Evolutionary conservation across 495 filamentous ascomycete species (phyloP).

Genomic region (Aspergillus olivimuriae): DNA sequence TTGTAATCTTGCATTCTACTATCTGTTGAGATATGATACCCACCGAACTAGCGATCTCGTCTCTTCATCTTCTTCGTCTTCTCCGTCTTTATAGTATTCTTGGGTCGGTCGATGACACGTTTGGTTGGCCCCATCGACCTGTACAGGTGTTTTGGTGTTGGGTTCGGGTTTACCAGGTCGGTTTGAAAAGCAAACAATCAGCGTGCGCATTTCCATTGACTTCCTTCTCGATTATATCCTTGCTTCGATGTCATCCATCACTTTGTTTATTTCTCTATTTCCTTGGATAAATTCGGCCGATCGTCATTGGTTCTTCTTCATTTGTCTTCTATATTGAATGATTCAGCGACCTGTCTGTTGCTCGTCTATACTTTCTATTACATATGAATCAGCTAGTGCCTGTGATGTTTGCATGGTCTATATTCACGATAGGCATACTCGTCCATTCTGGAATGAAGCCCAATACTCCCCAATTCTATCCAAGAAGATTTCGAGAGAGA

Average conservation of each 20-base stretch:
- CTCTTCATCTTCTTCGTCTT: too few species aligned
- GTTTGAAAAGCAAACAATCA: slow-evolving; percentile 5
- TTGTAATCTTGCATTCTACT: slow-evolving; percentile 23
- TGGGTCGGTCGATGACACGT: too few species aligned
- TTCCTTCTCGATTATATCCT: too few species aligned
- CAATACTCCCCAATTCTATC: too few species aligned
- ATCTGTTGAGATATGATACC: slow-evolving; percentile 23
- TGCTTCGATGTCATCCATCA: background rate
- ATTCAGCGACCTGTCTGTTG: background rate
- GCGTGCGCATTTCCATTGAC: background rate
- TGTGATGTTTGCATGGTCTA: too few species aligned
- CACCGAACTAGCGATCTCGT: too few species aligned
- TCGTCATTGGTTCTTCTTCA: background rate
- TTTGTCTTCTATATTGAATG: background rate
- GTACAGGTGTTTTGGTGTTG: slow-evolving; percentile 3
- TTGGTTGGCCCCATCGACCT: too few species aligned
- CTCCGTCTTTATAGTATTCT: too few species aligned
- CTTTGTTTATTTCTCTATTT: background rate
- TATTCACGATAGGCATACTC: too few species aligned
- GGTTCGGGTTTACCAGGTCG: slow-evolving; percentile 1
- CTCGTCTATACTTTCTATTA: background rate
- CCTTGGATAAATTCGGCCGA: background rate
- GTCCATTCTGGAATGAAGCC: too few species aligned
- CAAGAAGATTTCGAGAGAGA: too few species aligned
- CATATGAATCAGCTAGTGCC: background rate